phyloP scores from a whole-genome alignment of 2,329 filamentous ascomycete species.

The Aureobasidium sp. region DNA sequence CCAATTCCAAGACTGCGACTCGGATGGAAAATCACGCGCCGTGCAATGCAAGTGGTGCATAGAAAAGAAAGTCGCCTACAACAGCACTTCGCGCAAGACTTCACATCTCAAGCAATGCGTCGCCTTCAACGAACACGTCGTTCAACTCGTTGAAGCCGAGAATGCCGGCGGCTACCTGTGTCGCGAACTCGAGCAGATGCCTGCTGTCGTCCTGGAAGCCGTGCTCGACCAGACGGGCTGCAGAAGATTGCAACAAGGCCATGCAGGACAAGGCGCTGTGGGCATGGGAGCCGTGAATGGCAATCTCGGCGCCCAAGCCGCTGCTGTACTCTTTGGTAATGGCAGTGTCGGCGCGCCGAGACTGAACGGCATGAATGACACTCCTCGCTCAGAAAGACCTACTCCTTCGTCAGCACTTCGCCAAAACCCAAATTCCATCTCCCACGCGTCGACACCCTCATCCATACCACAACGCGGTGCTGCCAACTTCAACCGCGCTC shows the following conservation, averaged over 20 bases:
- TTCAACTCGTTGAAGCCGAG: neutral
- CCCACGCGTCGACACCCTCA: neutral
- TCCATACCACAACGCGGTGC: neutral
- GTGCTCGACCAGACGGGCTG: neutral
- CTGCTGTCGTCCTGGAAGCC: neutral
- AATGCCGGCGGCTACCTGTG: neutral
- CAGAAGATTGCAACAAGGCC: neutral
- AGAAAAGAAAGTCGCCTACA: slow-evolving; percentile 11
- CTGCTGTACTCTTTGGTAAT: neutral
- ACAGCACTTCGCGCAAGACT: slow-evolving; percentile 8
- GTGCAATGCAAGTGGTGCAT: slow-evolving; percentile 10
- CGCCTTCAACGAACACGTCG: slow-evolving; percentile 8
- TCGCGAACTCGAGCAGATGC: slow-evolving; percentile 1
- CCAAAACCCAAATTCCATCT: neutral
- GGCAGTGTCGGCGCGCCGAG: neutral
- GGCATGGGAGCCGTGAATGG: neutral
- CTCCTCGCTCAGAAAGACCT: neutral
- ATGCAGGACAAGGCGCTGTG: neutral
- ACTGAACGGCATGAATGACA: neutral
- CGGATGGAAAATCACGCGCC: slow-evolving; percentile 9
- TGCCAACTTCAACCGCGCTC: neutral
- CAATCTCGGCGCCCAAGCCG: neutral
- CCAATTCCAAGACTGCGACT: slow-evolving; percentile 5
- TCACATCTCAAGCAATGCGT: slow-evolving; percentile 9
- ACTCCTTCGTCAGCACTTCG: neutral